Conservation (phyloP, 2,329 filamentous ascomycete species). For the Venturia nashicola region DNA sequence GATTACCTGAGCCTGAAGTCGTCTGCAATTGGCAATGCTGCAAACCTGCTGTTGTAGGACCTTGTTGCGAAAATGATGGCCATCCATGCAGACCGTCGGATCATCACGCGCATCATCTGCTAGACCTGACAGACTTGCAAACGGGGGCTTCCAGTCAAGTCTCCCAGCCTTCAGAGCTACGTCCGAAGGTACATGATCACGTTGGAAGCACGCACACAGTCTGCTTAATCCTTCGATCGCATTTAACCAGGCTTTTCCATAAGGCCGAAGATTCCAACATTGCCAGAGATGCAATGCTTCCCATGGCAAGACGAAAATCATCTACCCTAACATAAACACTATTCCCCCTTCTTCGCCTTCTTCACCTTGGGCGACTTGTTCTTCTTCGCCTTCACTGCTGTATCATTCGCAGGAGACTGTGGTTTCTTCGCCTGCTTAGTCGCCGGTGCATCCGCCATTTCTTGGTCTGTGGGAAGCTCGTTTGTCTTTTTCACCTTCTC, state of each 20-base stretch:
- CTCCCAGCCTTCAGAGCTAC: too few species aligned
- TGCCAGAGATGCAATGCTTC: too few species aligned
- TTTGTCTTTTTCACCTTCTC: constrained; percentile 11
- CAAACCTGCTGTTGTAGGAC: neutral
- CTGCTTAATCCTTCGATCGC: too few species aligned
- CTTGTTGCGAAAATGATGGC: neutral
- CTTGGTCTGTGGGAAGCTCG: constrained; percentile 12
- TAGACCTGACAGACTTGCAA: neutral
- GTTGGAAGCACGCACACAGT: too few species aligned
- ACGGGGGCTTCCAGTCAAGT: too few species aligned
- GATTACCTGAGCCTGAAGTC: too few species aligned
- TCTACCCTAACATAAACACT: neutral
- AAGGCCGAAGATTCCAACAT: too few species aligned
- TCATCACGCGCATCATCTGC: neutral
- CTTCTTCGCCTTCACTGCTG: constrained; percentile 11
- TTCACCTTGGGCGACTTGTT: constrained; percentile 10
- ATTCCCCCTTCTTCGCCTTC: constrained; percentile 13
- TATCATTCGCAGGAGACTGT: constrained; percentile 3
- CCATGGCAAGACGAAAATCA: too few species aligned
- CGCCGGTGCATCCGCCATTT: constrained; percentile 12
- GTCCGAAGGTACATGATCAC: too few species aligned
- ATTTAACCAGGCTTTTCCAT: too few species aligned
- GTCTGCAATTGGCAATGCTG: too few species aligned
- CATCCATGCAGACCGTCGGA: neutral
- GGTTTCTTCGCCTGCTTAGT: constrained; percentile 14